Evolutionary conservation across 495 filamentous ascomycete genomes (phyloP), one percentile per base, ranked within the genome.

Genomic region (Penicillium malachiteum): DNA sequence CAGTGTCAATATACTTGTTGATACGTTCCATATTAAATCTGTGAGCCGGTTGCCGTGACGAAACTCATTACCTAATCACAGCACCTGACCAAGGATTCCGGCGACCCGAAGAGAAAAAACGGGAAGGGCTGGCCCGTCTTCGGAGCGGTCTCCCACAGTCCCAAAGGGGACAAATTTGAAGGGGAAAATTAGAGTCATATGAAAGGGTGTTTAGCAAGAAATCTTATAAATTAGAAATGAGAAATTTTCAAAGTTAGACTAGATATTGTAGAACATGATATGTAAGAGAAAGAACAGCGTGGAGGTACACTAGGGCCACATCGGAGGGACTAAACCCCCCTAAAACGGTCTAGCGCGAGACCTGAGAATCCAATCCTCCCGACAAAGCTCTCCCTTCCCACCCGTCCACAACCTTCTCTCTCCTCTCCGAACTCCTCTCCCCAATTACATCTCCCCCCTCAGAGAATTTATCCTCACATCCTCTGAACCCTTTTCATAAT

Each of bases 401-500:
- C 68, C 71, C 76, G 71, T 75, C 77, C 71, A 73, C 72, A 77
- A 74, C 69, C 76, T 63, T 54, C 67, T 72, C 66, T 71, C 69
- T 73, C 71, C 71, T 72, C 72, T 71, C 71, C 68, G 63, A 57
- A 68, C 72, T 71, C 69, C 68, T 72, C 71, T 71, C 68, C 69
- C 73, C 72, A 77, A 77, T 75, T 75, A 72, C 69, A 71, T 75
- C 71, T 75, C 70, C 77, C 66, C 62, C 75, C 39, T 73, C 75
- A 75, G 72, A 75, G 73, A 72, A 77, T 72, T 65, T 63, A 67
- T 66, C 67, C 73, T 72, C 70, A 63, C 62, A 69, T 63, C 67
- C 70, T 71, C 81, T 77, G 78, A 79, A 78, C 81, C 74, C 73
- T 67, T 64, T 66, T 73, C 76, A 85, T 64, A 75, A 97, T 98